Base-by-base conservation (phyloP, 495 filamentous ascomycete genomes). In the Antarctomyces pellizariae region DNA sequence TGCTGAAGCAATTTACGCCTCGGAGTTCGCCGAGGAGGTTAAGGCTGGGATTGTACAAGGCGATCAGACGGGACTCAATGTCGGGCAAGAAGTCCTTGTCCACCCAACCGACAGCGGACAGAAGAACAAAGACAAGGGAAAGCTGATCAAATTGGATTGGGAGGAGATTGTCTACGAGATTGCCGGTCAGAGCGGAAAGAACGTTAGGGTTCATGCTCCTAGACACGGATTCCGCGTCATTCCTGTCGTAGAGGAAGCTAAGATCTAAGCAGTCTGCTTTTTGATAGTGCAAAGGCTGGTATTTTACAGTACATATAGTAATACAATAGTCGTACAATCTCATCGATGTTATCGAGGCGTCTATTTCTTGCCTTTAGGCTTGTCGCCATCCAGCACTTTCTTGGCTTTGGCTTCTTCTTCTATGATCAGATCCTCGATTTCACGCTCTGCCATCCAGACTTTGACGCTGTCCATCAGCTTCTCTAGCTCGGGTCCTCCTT, bases 391-490 rank as follows among this genome's bases (percentile, higher is more conserved):
- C 24, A 7, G 7, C 13, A 7, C 12, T 7, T 26, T 12, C 12
- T 24, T 33, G 16, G 17, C 31, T 4, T 24, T 34, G 14, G 36
- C 38, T 30, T 55, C 51, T 32, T 62, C 59, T 8, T 58, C 53
- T 5, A 52, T 54, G 9, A 62, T 47, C 42, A 90, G 40, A 9
- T 48, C 59, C 46, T 79, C 63, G 12, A 92, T 64, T 25, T 97
- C 86, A 13, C 56, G 56, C 36, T 79, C 70, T 31, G 58, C 55
- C 29, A 86, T 53, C 86, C 86, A 93, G 4, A 52, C 57, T 34
- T 63, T 67, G 15, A 84, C 74, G 36, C 75, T 84, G 12, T 76
- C 67, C 52, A 95, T 78, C 13, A 92, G 47, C 33, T 57, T 68
- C 18, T 77, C 76, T 23, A 95, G 41, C 1, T 53, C 61, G 29